Conservation (phyloP, 495 filamentous ascomycete genomes). For the Penicillium arizonense region DNA sequence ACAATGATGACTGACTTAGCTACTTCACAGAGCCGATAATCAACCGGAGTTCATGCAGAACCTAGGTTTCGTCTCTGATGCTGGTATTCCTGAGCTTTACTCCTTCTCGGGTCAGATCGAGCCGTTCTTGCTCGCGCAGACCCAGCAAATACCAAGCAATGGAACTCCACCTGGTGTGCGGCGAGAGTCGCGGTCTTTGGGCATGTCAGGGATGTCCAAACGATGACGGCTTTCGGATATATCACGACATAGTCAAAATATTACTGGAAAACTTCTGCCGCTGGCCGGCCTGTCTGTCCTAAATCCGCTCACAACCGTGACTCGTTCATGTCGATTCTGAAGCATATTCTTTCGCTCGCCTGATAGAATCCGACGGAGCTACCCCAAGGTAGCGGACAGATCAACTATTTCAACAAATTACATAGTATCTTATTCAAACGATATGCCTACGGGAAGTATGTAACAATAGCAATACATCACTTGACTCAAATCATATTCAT, state of each 20-base stretch:
- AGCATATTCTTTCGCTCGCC: too few relatives aligned
- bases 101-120: constrained; percentile 40
- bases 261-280: constrained; percentile 4
- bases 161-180: constrained; percentile 15
- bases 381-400: too few relatives aligned
- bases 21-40: constrained; percentile 30
- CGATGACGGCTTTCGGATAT: constrained; percentile 10
- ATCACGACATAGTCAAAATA: background rate
- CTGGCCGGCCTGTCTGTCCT: constrained; percentile 7
- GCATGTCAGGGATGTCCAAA: constrained; percentile 15
- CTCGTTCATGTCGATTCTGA: background rate
- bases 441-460: too few relatives aligned
- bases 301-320: too few relatives aligned
- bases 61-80: constrained; percentile 38
- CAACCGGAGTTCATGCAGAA: constrained; percentile 47
- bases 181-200: constrained; percentile 24
- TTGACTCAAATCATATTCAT: background rate
- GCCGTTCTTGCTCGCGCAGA: constrained; percentile 35
- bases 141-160: constrained; percentile 28
- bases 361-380: too few relatives aligned
- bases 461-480: too few relatives aligned
- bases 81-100: constrained; percentile 36
- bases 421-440: too few relatives aligned
- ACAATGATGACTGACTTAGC: background rate
- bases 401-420: too few relatives aligned